Evolutionary conservation across 306 rosid genomes (phyloP), one percentile per base, ranked within the genome.

Genomic region (Gillenia trifoliata): DNA sequence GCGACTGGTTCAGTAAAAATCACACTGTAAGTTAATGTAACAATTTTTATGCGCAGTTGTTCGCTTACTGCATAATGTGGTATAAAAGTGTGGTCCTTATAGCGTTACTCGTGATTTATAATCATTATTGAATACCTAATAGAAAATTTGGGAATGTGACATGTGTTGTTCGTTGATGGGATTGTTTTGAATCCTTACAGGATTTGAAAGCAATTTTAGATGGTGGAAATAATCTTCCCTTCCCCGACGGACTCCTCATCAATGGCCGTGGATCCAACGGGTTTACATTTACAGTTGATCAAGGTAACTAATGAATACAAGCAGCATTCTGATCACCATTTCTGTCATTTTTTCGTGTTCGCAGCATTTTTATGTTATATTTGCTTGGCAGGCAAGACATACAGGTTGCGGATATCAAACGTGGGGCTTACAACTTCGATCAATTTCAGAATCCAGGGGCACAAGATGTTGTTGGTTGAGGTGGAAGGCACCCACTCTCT

Each of bases 401-500:
- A 91, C 83, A 84, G 98, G 74, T 83, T 93, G 45, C 66, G 97
- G 41, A 89, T 91, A 76, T 93, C 97, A 1, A 93, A 93, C 31
- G 98, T 93, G 75, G 98, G 98, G 59, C 79, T 91, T 45, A 74
- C 86, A 45, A 88, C 91, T 26, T 85, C 97, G 2, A 86, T 93
- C 47, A 93, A 93, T 73, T 86, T 93, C 74, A 87, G 98, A 84
- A 88, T 93, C 72, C 90, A 93, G 79, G 97, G 96, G 60, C 98
- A 91, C 80, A 91, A 84, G 81, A 79, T 93, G 88, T 20, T 75
- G 63, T 81, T 93, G 64, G 92, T 89, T 30, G 98, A 93, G 87
- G 93, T 93, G 59, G 98, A 93, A 91, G 98, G 98, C 81, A 83
- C 87, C 10, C 98, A 93, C 83, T 68, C 89, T 2, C 88, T 91